Evolutionary conservation across 2,329 filamentous ascomycete species (phyloP), one percentile per base, ranked within the genome.

Genomic region (Fusarium veterinarium): DNA sequence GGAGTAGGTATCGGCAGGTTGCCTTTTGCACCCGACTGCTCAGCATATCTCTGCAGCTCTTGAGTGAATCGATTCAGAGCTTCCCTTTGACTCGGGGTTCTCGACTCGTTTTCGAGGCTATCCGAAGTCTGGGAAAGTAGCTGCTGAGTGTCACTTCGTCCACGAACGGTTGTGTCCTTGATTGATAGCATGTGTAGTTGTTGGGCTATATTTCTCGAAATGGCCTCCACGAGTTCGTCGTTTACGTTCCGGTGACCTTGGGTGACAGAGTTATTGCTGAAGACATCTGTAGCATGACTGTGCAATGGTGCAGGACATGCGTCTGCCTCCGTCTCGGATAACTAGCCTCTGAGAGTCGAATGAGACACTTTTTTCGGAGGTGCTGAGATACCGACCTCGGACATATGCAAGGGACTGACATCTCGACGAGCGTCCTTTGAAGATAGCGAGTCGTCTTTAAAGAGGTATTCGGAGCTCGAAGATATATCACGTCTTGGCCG

Each of bases 151-250:
- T 19, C 16, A 19, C 44, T 51, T n/a, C 33, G 58, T 11, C 30
- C 30, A 25, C 33, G 30, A 30, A 33, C 42, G 23, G 45, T 12
- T 38, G 48, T 33, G 16, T 66, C 60, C 35, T 71, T 75, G 9
- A 83, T 60, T 7, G 80, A 81, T 44, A 84, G 80, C 35, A 87
- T 67, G 3, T 82, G 83, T 49, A 83, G 72, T 59, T 87, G 86
- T 61, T 87, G 85, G 10, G 80, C 81, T 37, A 87, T 78, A 45
- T 81, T 84, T 58, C 84, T 82, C 25, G 83, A 82, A 45, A 87
- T 83, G 8, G 85, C 83, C 63, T 85, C 83, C 67, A 85, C 83
- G 19, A 84, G 80, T 14, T 80, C 78, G 20, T 82, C 79, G 60
- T 86, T 84, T 28, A 80, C 56, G 68, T 80, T 72, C 75, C 71